Percentiles rank a stretch among this genome's conserved stretches.
Conservation (phyloP, 208 protist genomes). For the Acanthamoeba triangularis region DNA sequence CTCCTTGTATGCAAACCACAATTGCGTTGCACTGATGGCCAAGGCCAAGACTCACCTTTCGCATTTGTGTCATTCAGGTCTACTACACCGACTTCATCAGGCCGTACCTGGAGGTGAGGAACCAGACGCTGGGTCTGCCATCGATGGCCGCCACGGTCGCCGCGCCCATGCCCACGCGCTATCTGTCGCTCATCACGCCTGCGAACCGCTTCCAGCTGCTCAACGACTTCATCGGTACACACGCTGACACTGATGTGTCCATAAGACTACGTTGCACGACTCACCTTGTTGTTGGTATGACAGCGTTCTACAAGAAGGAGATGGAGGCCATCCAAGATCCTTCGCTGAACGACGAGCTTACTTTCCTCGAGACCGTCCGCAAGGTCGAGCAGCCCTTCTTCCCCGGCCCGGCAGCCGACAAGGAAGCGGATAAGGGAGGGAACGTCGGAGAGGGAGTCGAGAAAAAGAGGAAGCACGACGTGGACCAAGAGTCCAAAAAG, state of each 20-base stretch:
- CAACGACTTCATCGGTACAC: slow-evolving; percentile 62
- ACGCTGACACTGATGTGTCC: not conserved
- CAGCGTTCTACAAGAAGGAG: slow-evolving; percentile 65
- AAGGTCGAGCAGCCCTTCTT: slow-evolving; percentile 44
- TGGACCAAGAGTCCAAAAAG: slow-evolving; percentile 10
- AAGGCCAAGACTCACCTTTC: not conserved
- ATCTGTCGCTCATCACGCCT: slow-evolving; percentile 44
- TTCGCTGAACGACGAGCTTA: slow-evolving; percentile 33
- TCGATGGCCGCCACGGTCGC: not conserved
- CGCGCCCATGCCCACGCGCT: slow-evolving; percentile 58
- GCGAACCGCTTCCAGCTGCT: slow-evolving; percentile 53
- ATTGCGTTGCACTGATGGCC: not conserved
- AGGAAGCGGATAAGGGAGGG: not conserved
- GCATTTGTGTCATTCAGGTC: not conserved
- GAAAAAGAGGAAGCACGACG: not conserved
- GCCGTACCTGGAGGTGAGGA: slow-evolving; percentile 40
- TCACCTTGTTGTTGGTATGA: not conserved
- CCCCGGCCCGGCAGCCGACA: not conserved
- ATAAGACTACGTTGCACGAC: not conserved
- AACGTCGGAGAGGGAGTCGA: not conserved
- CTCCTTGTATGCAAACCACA: not conserved
- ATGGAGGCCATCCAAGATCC: slow-evolving; percentile 55
- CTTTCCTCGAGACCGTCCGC: slow-evolving; percentile 44
- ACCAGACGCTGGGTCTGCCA: slow-evolving; percentile 31
- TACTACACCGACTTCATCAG: slow-evolving; percentile 74